phyloP scores from a whole-genome alignment of 1,139 yeast genomes.

The Schwanniomyces etchellsii region DNA sequence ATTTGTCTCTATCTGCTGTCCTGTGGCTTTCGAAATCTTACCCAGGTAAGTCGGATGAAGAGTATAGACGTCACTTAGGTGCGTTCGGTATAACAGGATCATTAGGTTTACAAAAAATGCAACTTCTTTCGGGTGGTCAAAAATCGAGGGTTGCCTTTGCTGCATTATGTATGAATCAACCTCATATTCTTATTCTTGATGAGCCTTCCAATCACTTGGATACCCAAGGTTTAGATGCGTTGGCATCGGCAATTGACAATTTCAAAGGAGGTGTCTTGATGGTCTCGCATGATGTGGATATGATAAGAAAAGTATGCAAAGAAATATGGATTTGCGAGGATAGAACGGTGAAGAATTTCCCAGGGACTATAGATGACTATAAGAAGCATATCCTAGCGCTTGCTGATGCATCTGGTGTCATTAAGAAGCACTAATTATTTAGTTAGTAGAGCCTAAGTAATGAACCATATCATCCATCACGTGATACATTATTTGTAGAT shows the following conservation, averaged over 20 bases:
- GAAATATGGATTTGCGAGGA: conserved; percentile 95
- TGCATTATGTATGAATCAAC: conserved; percentile 81
- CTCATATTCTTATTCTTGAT: conserved; percentile 90
- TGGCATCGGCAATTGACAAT: conserved; percentile 78
- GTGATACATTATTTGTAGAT: too few relatives aligned
- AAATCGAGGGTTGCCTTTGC: conserved; percentile 98
- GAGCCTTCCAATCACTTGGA: conserved; percentile 99
- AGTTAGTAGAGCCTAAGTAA: background rate
- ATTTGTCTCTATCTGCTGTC: conserved; percentile 78
- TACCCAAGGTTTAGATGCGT: conserved; percentile 95
- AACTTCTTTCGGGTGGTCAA: conserved; percentile 92
- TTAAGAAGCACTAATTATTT: conserved; percentile 58
- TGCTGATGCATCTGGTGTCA: conserved; percentile 86
- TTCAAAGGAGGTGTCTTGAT: conserved; percentile 94
- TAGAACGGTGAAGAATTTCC: conserved; percentile 72
- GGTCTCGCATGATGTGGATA: conserved; percentile 96
- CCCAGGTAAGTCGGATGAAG: conserved; percentile 96
- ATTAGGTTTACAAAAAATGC: conserved; percentile 87
- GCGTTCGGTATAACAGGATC: conserved; percentile 97
- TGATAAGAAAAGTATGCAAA: conserved; percentile 81
- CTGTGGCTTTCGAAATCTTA: conserved; percentile 86
- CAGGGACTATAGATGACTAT: conserved; percentile 81
- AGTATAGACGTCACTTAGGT: conserved; percentile 93
- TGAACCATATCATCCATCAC: too few relatives aligned
- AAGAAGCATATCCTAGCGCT: conserved; percentile 77